These are phyloP conservation scores for Beta vulgaris DNA, from an alignment of 148 eudicot species.

Conservation along the genomic window DNA sequence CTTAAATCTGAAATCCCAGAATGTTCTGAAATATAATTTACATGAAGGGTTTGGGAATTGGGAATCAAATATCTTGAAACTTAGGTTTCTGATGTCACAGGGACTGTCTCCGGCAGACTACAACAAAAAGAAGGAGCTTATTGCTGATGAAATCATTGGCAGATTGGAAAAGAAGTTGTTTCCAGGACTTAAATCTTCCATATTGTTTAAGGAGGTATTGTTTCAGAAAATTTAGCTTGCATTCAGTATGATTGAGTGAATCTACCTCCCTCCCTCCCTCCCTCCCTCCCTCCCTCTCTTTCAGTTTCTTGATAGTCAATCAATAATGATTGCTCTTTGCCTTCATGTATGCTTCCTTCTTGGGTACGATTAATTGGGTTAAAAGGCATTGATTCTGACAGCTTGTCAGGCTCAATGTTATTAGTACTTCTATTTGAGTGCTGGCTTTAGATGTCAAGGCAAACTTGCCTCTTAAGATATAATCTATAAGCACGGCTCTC, in stretches of 20 bases:
- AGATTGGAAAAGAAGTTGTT: slow-evolving; percentile 83
- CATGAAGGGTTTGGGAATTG: background rate
- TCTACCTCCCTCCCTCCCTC: too few relatives aligned
- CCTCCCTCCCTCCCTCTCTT: too few relatives aligned
- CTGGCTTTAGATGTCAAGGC: background rate
- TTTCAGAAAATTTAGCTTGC: background rate
- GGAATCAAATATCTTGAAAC: background rate
- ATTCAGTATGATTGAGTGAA: background rate
- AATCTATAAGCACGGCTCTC: too few relatives aligned
- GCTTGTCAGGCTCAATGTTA: background rate
- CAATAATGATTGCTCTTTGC: background rate
- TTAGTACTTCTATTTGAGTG: background rate
- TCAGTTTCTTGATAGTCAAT: background rate
- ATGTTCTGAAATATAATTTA: slow-evolving; percentile 1
- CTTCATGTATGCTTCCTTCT: background rate
- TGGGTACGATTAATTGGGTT: background rate
- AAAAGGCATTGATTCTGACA: background rate
- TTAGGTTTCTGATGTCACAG: slow-evolving; percentile 31
- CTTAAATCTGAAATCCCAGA: background rate
- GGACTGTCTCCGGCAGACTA: slow-evolving; percentile 70
- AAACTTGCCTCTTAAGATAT: too few relatives aligned
- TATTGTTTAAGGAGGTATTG: slow-evolving; percentile 79
- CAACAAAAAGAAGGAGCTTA: slow-evolving; percentile 76
- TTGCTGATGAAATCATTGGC: slow-evolving; percentile 77
- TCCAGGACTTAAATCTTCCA: slow-evolving; percentile 85